Percentiles rank a stretch among this genome's conserved stretches.
Evolutionary conservation across 768 basidiomycete genomes (phyloP).

Genomic region (Suillus brevipes): DNA sequence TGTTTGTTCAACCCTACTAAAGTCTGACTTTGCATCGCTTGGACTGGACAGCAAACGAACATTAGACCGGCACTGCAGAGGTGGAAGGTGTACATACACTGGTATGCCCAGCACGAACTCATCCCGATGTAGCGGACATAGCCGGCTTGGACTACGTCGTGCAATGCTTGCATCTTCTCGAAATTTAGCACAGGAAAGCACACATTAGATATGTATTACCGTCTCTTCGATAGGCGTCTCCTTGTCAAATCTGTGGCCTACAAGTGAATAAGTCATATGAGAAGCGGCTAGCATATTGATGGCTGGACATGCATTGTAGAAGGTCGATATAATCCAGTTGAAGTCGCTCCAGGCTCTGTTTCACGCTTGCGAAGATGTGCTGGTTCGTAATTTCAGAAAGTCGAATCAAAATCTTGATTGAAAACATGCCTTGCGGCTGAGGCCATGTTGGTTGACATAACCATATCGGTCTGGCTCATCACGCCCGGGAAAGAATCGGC

Average conservation of each 20-base stretch:
- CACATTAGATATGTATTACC: slow-evolving; percentile 13
- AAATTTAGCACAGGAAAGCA: neutral
- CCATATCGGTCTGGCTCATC: slow-evolving; percentile 38
- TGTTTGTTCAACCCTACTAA: neutral
- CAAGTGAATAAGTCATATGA: neutral
- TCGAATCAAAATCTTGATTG: slow-evolving; percentile 5
- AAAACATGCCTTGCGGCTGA: slow-evolving; percentile 41
- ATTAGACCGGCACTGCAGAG: neutral
- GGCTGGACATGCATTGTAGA: slow-evolving; percentile 42
- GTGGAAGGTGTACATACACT: slow-evolving; percentile 27
- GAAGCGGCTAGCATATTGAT: neutral
- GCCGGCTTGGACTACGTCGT: slow-evolving; percentile 50
- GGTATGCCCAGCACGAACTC: slow-evolving; percentile 42
- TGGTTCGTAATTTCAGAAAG: slow-evolving; percentile 17
- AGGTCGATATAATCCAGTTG: slow-evolving; percentile 59
- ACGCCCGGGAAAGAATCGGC: slow-evolving; percentile 12
- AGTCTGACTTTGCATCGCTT: slow-evolving; percentile 40
- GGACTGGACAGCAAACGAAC: slow-evolving; percentile 25
- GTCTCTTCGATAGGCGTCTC: slow-evolving; percentile 51
- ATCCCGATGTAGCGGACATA: slow-evolving; percentile 49
- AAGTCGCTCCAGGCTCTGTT: slow-evolving; percentile 41
- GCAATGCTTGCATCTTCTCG: slow-evolving; percentile 46
- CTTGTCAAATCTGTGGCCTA: slow-evolving; percentile 49
- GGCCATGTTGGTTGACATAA: slow-evolving; percentile 48
- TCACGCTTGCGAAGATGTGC: slow-evolving; percentile 60